Evolutionary conservation across 352 stramenopile genomes (phyloP), one percentile per base, ranked within the genome.

Genomic region (Globisporangium polare): DNA sequence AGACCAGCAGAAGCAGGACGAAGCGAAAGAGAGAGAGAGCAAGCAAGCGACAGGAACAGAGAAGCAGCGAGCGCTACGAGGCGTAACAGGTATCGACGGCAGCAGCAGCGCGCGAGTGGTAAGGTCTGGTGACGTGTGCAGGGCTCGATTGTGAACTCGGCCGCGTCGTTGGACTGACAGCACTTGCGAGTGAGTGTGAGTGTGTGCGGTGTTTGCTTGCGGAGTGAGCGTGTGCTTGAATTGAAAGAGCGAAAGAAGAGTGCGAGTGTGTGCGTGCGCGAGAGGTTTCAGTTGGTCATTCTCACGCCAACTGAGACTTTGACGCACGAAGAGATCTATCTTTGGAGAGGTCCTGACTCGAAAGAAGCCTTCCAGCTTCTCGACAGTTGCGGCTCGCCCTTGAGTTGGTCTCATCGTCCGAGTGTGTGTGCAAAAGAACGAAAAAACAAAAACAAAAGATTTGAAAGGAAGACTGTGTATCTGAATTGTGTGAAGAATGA

Each of bases 401-500:
- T 58, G 33, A 29, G 12, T 43, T 45, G 33, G 33, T 45, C 52
- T 58, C 52, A 12, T 46, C 20, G 20, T 31, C 26, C 31, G 54
- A 42, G 29, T 45, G 54, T 42, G 54, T 31, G 54, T 46, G 55
- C 43, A 53, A 29, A 54, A 15, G 20, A 51, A 37, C 26, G n/a
- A 45, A 27, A 53, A 42, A 47, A 18, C 53, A 5, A 10, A 46
- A 31, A 31, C 10, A 39, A 24, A 54, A 37, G 29, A 24, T n/a
- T 24, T 24, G 1, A 24, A 27, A 47, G 51, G 51, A 58, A 61
- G 2, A 41, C n/a, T 26, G 29, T 45, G 50, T 51, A 31, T 51
- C 42, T 53, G 55, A 62, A 41, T 46, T 51, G 55, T 61, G 42
- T 45, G 53, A 49, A 49, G 26, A 53, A 62, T 46, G 27, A 29